A percentile compares a stretch with the other conserved stretches of the same genome.
phyloP scores from a whole-genome alignment of 306 rosid genomes.

The Citrullus mucosospermus region DNA sequence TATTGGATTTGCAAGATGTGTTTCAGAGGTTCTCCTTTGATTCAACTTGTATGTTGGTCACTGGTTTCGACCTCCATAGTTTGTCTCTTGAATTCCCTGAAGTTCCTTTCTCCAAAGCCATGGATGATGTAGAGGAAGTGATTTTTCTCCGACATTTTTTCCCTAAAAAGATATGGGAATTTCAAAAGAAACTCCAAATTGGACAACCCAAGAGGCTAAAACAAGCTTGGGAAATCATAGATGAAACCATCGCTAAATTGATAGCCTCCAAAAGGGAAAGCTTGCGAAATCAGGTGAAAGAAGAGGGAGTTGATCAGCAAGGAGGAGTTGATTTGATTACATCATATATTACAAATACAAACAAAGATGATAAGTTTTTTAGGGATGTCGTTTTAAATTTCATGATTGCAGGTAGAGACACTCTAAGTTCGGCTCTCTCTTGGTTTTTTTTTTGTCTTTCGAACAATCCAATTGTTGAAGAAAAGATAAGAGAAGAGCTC shows the following conservation, averaged over 20 bases:
- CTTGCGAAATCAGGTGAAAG: background rate
- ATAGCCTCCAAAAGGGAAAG: background rate
- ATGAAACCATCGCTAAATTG: constrained; percentile 1
- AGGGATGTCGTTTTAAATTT: constrained; percentile 10
- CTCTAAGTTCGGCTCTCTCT: constrained; percentile 1
- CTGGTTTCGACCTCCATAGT: constrained; percentile 29
- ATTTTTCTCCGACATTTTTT: constrained; percentile 14
- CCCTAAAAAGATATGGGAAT: constrained; percentile 12
- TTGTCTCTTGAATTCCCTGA: constrained; percentile 23
- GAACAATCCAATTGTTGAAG: constrained; percentile 5
- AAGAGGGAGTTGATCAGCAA: background rate
- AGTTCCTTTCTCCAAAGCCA: constrained; percentile 24
- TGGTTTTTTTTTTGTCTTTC: constrained; percentile 21
- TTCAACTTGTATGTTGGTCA: constrained; percentile 15
- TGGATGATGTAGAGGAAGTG: constrained; percentile 15
- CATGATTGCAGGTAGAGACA: constrained; percentile 12
- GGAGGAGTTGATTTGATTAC: constrained; percentile 13
- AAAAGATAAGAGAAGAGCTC: constrained; percentile 19
- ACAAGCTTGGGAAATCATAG: constrained; percentile 5
- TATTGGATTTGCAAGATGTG: constrained; percentile 27
- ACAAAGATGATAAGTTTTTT: constrained; percentile 6
- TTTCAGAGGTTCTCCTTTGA: constrained; percentile 28
- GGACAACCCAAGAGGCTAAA: background rate
- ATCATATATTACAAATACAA: constrained; percentile 1
- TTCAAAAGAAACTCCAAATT: background rate